These are phyloP conservation scores for Trichoderma hamatum DNA, from an alignment of 2,329 filamentous ascomycete genomes.

Conservation along the genomic window DNA sequence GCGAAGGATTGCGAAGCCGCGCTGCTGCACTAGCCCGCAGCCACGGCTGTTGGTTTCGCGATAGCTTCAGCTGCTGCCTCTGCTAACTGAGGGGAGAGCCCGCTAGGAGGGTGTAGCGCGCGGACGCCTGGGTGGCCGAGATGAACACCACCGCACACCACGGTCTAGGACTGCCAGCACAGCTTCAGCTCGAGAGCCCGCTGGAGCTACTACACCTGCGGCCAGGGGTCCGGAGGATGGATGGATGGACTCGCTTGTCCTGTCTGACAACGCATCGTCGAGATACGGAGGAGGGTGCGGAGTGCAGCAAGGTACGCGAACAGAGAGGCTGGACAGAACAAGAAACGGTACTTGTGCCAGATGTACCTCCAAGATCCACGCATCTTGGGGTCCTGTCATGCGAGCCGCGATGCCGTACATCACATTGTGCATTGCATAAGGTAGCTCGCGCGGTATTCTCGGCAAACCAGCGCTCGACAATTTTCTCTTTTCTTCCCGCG, in stretches of 20 bases:
- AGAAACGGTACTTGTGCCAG: conserved; percentile 15
- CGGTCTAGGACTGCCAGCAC: not conserved
- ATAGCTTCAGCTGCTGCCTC: conserved; percentile 12
- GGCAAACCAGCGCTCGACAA: conserved; percentile 14
- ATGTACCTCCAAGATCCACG: conserved; percentile 21
- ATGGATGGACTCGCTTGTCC: not conserved
- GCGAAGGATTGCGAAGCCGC: not conserved
- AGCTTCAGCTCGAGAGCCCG: conserved; percentile 6
- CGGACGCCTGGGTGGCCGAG: conserved; percentile 7
- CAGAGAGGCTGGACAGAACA: not conserved
- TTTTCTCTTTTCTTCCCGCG: not conserved
- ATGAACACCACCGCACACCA: not conserved
- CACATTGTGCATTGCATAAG: conserved; percentile 5
- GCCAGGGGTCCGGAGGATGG: not conserved
- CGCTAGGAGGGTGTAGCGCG: conserved; percentile 8
- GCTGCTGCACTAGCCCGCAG: conserved; percentile 6
- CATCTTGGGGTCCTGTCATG: conserved; percentile 16
- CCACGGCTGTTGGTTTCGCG: not conserved
- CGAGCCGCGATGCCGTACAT: conserved; percentile 23
- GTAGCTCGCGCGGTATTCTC: conserved; percentile 22
- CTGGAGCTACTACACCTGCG: not conserved
- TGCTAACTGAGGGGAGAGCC: not conserved
- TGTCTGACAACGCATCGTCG: conserved; percentile 3
- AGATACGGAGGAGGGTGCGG: not conserved
- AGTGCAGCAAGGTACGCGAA: not conserved